Conservation (phyloP, 1,284 basidiomycete genomes). For the Naganishia cerealis region DNA sequence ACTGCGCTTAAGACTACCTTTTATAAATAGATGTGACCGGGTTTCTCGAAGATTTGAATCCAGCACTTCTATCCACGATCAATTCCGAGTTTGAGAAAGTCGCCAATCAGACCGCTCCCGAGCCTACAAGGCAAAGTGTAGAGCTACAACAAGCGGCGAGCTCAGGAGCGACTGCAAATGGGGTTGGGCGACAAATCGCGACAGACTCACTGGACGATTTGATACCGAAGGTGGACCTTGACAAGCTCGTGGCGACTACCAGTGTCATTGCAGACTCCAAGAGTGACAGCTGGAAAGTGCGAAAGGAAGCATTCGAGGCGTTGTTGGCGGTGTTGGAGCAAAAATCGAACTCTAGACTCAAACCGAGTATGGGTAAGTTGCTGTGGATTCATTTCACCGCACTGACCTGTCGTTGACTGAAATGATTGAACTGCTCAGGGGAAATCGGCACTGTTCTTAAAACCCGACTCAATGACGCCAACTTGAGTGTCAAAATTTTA, state of each 20-base stretch:
- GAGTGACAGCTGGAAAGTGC: slow-evolving; percentile 93
- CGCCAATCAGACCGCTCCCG: slow-evolving; percentile 74
- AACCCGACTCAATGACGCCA: slow-evolving; percentile 83
- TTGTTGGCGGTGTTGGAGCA: slow-evolving; percentile 82
- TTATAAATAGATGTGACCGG: slow-evolving; percentile 72
- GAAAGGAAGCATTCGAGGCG: slow-evolving; percentile 90
- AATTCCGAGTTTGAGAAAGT: slow-evolving; percentile 90
- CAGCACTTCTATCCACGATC: slow-evolving; percentile 89
- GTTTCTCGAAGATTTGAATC: slow-evolving; percentile 89
- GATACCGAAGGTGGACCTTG: slow-evolving; percentile 91
- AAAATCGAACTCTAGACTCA: slow-evolving; percentile 86
- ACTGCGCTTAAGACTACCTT: not conserved
- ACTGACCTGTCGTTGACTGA: not conserved
- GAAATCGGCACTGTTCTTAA: slow-evolving; percentile 89
- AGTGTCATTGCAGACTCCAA: slow-evolving; percentile 77
- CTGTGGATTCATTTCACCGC: slow-evolving; percentile 7
- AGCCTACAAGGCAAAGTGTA: slow-evolving; percentile 72
- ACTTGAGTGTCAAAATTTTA: slow-evolving; percentile 87
- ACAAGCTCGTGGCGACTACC: slow-evolving; percentile 80
- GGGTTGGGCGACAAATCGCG: slow-evolving; percentile 53
- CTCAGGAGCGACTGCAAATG: slow-evolving; percentile 33
- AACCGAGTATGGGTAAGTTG: slow-evolving; percentile 77
- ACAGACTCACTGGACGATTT: slow-evolving; percentile 84
- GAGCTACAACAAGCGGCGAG: slow-evolving; percentile 64
- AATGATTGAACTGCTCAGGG: slow-evolving; percentile 57